phyloP scores from a whole-genome alignment of 306 rosid species.

The Potentilla sterilis region DNA sequence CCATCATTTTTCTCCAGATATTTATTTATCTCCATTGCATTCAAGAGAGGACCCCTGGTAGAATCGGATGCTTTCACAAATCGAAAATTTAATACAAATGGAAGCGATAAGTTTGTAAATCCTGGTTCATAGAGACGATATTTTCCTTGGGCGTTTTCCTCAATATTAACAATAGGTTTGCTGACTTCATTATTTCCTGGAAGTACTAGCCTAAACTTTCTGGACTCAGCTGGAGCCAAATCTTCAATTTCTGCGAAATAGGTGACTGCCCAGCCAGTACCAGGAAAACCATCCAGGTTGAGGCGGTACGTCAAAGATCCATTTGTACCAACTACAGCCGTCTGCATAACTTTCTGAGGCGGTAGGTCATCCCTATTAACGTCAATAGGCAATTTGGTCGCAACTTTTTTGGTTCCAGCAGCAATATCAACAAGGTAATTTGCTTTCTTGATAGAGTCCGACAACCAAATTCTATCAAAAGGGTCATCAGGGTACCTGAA shows the following conservation, averaged over 20 bases:
- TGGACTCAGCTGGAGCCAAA: constrained; percentile 54
- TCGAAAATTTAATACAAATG: constrained; percentile 73
- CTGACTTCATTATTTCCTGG: constrained; percentile 69
- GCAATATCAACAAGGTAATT: constrained; percentile 95
- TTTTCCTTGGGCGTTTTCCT: constrained; percentile 89
- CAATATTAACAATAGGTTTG: constrained; percentile 79
- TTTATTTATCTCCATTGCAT: constrained; percentile 91
- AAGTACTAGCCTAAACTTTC: constrained; percentile 86
- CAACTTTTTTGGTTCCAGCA: constrained; percentile 71
- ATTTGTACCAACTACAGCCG: constrained; percentile 82
- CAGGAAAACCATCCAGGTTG: constrained; percentile 93
- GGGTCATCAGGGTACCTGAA: constrained; percentile 97
- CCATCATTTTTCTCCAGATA: constrained; percentile 77
- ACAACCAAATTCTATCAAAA: constrained; percentile 91
- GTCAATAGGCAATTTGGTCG: constrained; percentile 63
- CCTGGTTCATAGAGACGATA: constrained; percentile 94
- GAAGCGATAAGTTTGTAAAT: constrained; percentile 64
- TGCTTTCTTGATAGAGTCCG: constrained; percentile 88
- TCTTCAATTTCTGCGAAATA: constrained; percentile 98
- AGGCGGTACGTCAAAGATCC: constrained; percentile 88
- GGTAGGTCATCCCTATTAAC: constrained; percentile 68
- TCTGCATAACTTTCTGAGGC: constrained; percentile 91
- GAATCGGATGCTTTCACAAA: constrained; percentile 85
- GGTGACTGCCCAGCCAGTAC: constrained; percentile 72
- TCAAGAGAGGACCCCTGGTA: constrained; percentile 77